Percentiles rank a stretch among this genome's conserved stretches.
These are phyloP conservation scores for Cryptococcus sp. DNA, from an alignment of 1,284 basidiomycete species.

Conservation along the genomic window DNA sequence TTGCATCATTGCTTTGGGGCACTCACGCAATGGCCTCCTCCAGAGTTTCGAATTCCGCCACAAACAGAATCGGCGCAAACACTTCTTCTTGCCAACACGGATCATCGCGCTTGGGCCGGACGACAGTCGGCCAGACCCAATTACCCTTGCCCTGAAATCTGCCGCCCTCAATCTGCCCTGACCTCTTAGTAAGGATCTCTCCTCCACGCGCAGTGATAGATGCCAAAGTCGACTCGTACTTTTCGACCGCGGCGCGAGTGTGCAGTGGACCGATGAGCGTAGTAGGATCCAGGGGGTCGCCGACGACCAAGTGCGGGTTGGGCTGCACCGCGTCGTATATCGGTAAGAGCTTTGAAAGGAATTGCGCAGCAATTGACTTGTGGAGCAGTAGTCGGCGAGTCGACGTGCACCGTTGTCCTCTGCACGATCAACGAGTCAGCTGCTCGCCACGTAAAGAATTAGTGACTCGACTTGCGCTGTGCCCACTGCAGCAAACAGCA, in stretches of 20 bases:
- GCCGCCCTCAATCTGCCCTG: conserved; percentile 32
- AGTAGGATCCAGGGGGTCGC: conserved; percentile 71
- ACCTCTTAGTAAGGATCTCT: conserved; percentile 59
- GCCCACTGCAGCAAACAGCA: conserved; percentile 92
- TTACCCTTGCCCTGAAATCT: conserved; percentile 63
- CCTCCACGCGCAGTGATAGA: conserved; percentile 69
- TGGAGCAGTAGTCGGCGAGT: conserved; percentile 89
- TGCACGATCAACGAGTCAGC: conserved; percentile 2
- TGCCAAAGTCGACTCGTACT: conserved; percentile 66
- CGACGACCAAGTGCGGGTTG: conserved; percentile 62
- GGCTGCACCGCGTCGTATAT: conserved; percentile 62
- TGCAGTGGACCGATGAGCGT: conserved; percentile 90
- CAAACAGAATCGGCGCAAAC: conserved; percentile 65
- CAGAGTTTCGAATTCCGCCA: conserved; percentile 83
- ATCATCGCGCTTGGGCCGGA: conserved; percentile 53
- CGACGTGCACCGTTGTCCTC: conserved; percentile 89
- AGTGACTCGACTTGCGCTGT: conserved; percentile 60
- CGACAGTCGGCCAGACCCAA: conserved; percentile 86
- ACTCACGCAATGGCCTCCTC: conserved; percentile 75
- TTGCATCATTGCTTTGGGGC: too few relatives aligned
- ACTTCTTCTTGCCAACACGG: conserved; percentile 48
- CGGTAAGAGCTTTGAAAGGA: conserved; percentile 69
- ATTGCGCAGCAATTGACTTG: conserved; percentile 69
- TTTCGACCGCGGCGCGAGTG: conserved; percentile 64
- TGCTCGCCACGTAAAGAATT: too few relatives aligned